These are phyloP conservation scores for Cutaneotrichosporon daszewskae DNA, from an alignment of 1,284 basidiomycete genomes.

Conservation along the genomic window DNA sequence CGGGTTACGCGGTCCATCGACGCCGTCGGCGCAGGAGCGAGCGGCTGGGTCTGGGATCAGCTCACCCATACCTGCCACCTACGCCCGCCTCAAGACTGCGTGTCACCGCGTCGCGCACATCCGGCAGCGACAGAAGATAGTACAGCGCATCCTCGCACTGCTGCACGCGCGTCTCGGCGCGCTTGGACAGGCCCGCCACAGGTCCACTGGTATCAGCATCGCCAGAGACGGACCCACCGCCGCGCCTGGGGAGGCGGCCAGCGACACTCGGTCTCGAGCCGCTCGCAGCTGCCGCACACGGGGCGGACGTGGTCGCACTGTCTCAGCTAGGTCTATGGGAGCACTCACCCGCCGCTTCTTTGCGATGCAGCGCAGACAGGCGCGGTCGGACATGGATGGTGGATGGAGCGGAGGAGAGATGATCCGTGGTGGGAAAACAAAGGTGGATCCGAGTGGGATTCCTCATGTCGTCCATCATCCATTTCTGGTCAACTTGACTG, in stretches of 20 bases:
- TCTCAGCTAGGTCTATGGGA: not conserved
- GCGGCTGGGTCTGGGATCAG: too few relatives aligned
- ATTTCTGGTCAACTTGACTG: too few relatives aligned
- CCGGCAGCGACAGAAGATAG: conserved; percentile 16
- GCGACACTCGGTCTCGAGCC: conserved; percentile 15
- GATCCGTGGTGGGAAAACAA: conserved; percentile 5
- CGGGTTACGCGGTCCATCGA: conserved; percentile 10
- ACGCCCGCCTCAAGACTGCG: not conserved
- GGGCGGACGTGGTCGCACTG: conserved; percentile 23
- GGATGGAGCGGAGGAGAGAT: conserved; percentile 3
- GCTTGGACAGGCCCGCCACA: conserved; percentile 14
- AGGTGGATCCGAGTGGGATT: too few relatives aligned
- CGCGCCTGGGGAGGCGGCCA: conserved; percentile 19
- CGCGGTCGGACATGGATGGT: conserved; percentile 9
- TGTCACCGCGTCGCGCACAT: conserved; percentile 6
- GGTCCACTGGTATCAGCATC: conserved; percentile 11
- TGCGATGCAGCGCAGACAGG: conserved; percentile 21
- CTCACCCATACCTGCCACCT: too few relatives aligned
- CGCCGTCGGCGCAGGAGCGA: conserved; percentile 11
- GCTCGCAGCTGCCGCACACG: conserved; percentile 15
- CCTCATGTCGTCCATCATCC: too few relatives aligned
- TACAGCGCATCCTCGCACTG: conserved; percentile 19
- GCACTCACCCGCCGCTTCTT: conserved; percentile 18
- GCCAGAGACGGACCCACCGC: conserved; percentile 11
- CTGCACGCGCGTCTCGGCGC: conserved; percentile 18